Base-by-base conservation (phyloP, 139 green algal genomes). In the Choricystis sp. region DNA sequence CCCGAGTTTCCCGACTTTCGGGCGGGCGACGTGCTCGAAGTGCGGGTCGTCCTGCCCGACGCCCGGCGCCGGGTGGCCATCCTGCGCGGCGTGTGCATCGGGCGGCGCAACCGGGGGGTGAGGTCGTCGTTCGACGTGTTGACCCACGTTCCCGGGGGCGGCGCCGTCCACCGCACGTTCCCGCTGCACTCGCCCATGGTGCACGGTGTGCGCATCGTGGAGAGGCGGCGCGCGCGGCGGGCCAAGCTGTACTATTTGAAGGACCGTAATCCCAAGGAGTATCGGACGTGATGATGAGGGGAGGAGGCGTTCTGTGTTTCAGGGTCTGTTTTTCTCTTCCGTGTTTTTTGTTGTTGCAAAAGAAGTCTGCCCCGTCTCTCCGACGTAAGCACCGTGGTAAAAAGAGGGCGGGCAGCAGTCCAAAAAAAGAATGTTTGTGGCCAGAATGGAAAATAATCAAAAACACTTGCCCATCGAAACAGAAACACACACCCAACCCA, bases 181-280 rank as follows among this genome's bases (percentile, higher is more conserved):
- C 79, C 77, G 3, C 64, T 85, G 75, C 79, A 81, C 61, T 85
- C 77, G 0, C 79, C 79, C 0, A 70, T 74, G 48, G 65, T 85
- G 19, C 49, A 69, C 27, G 64, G 72, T 23, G 56, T 85, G 2
- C 73, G 65, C 57, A 68, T 85, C 56, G 9, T 82, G 2, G 52
- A 69, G n/a, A 29, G 59, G 23, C 66, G 55, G 21, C 57, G 58
- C 26, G 70, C 74, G 21, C 64, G 77, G 25, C 65, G 79, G 0
- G 71, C 79, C 23, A 85, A 85, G 73, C 71, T 85, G 22, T 85
- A 79, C 57, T 85, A 82, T 61, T 59, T 85, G 0, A 61, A 74
- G 3, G 56, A 74, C 49, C 26, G 70, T 2, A 59, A 68, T 26
- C 72, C 73, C n/a, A 72, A 69, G 40, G 78, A 76, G 56, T 78